Evolutionary conservation across 306 rosid genomes (phyloP).

Genomic region (Medicago lupulina): DNA sequence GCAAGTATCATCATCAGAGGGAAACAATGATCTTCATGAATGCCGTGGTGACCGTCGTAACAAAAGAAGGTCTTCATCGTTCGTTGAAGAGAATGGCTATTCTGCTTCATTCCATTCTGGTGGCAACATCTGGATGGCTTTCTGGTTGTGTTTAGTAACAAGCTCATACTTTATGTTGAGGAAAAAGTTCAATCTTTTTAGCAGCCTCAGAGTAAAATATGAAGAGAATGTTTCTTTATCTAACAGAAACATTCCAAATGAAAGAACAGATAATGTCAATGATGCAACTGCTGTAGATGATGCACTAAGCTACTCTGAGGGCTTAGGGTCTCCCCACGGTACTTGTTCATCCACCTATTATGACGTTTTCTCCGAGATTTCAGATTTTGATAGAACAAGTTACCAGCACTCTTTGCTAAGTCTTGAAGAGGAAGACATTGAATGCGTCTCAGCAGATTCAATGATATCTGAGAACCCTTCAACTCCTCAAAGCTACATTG

Average conservation of each 20-base stretch:
- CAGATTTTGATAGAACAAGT: slow-evolving; percentile 41
- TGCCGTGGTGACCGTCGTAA: neutral
- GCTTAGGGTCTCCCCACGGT: neutral
- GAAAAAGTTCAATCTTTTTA: slow-evolving; percentile 13
- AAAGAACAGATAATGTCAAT: slow-evolving; percentile 10
- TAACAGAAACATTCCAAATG: slow-evolving; percentile 15
- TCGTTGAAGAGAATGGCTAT: slow-evolving; percentile 1
- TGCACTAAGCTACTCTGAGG: slow-evolving; percentile 22
- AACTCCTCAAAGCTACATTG: slow-evolving; percentile 37
- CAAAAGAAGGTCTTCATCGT: slow-evolving; percentile 5
- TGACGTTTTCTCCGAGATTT: slow-evolving; percentile 36
- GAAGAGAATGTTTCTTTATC: slow-evolving; percentile 18
- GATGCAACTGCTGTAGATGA: slow-evolving; percentile 23
- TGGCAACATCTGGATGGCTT: slow-evolving; percentile 34
- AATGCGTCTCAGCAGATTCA: slow-evolving; percentile 47
- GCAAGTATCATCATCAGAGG: slow-evolving; percentile 11
- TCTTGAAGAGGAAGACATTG: slow-evolving; percentile 54
- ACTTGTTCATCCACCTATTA: slow-evolving; percentile 29
- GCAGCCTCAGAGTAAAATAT: neutral
- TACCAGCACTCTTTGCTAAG: slow-evolving; percentile 46
- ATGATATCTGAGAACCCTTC: slow-evolving; percentile 36
- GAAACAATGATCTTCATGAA: slow-evolving; percentile 30
- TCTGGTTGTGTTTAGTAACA: slow-evolving; percentile 44
- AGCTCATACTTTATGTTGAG: slow-evolving; percentile 32
- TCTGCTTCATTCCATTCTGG: slow-evolving; percentile 27